Conservation (phyloP, 2,329 filamentous ascomycete species). For the Penicillium italicum region DNA sequence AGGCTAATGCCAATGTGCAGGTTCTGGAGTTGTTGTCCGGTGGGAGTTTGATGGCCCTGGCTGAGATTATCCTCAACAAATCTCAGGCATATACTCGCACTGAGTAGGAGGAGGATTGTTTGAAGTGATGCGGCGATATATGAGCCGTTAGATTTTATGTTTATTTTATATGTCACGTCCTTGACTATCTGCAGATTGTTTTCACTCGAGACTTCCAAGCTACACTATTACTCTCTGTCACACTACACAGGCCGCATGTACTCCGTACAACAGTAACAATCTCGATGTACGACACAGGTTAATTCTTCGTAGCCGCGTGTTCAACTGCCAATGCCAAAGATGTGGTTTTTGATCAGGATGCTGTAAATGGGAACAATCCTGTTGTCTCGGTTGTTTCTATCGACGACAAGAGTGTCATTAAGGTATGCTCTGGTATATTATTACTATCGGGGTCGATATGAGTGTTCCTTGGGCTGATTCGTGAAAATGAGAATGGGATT, state of each 20-base stretch:
- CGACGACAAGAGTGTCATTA: conserved; percentile 34
- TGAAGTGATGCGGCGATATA: neutral
- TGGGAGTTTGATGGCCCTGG: conserved; percentile 24
- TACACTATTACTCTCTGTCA: neutral
- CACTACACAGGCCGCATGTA: neutral
- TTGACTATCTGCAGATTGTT: neutral
- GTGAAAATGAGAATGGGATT: neutral
- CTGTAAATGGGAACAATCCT: conserved; percentile 29
- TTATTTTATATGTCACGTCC: neutral
- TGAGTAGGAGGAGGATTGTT: neutral
- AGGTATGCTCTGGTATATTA: conserved; percentile 39
- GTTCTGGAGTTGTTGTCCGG: conserved; percentile 30
- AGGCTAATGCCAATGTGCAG: conserved; percentile 30
- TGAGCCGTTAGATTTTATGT: neutral
- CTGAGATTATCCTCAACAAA: conserved; percentile 25
- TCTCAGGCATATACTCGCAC: conserved; percentile 13
- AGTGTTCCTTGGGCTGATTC: neutral
- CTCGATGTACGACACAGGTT: neutral
- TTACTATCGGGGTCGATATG: conserved; percentile 33
- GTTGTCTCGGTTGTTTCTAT: conserved; percentile 31
- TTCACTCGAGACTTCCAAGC: neutral
- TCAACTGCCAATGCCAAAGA: conserved; percentile 22
- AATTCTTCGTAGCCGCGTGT: neutral
- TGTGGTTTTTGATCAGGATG: conserved; percentile 6
- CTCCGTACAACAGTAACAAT: neutral